Conservation (phyloP, 2,329 filamentous ascomycete genomes). For the Huntiella bhutanensis region DNA sequence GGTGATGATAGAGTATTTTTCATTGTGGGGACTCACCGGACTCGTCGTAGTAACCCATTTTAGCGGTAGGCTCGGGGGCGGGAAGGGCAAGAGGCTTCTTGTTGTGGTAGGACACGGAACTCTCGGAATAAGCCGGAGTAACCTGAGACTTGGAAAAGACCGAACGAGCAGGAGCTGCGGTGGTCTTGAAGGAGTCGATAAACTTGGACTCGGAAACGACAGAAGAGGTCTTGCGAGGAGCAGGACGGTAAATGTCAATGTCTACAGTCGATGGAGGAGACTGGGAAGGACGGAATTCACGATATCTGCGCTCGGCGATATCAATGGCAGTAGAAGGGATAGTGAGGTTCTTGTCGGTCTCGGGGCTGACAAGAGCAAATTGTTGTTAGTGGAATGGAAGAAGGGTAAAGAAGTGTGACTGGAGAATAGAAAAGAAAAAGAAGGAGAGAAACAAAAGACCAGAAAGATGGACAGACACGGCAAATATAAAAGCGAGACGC, state of each 20-base stretch:
- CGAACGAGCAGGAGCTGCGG: constrained; percentile 15
- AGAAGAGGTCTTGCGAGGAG: constrained; percentile 7
- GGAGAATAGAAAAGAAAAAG: constrained; percentile 7
- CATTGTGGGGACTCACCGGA: constrained; percentile 26
- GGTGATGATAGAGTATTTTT: not conserved
- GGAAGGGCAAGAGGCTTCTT: constrained; percentile 13
- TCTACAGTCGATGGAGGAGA: constrained; percentile 28
- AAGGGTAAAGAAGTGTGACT: not conserved
- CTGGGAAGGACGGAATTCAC: constrained; percentile 23
- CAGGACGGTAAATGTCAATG: constrained; percentile 16
- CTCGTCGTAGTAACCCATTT: constrained; percentile 49
- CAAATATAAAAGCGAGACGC: constrained; percentile 3
- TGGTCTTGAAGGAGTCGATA: constrained; percentile 15
- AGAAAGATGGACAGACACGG: not conserved
- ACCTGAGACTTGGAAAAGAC: constrained; percentile 9
- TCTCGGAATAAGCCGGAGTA: constrained; percentile 9
- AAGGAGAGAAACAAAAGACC: not conserved
- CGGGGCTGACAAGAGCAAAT: constrained; percentile 16
- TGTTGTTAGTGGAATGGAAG: constrained; percentile 22
- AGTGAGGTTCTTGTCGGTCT: constrained; percentile 37
- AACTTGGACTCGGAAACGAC: constrained; percentile 15
- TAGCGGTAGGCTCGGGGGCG: constrained; percentile 17
- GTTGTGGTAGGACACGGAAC: constrained; percentile 8
- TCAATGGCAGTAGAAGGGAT: constrained; percentile 35
- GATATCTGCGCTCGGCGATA: constrained; percentile 47